Conservation (phyloP, 352 stramenopile species). For the Phytophthora sp. region DNA sequence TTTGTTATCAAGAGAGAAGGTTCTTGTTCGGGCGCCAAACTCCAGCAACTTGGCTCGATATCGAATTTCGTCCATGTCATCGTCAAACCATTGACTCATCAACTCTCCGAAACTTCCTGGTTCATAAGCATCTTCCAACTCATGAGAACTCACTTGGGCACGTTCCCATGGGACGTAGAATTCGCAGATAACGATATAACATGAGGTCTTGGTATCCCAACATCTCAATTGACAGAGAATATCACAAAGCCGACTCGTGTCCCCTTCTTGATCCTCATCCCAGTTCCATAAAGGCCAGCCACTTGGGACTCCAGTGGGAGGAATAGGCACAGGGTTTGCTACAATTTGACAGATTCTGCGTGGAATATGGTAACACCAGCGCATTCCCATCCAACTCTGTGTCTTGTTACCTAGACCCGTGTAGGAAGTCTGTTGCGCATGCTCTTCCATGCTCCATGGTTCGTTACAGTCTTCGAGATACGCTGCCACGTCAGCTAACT, state of each 20-base stretch:
- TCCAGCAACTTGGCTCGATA: constrained; percentile 54
- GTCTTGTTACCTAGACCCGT: constrained; percentile 56
- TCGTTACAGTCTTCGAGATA: constrained; percentile 68
- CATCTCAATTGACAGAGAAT: constrained; percentile 76
- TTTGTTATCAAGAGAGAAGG: constrained; percentile 37
- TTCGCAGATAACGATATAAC: constrained; percentile 61
- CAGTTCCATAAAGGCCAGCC: constrained; percentile 71
- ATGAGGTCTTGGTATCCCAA: constrained; percentile 61
- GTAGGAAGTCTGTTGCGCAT: constrained; percentile 27
- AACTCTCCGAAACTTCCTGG: constrained; percentile 72
- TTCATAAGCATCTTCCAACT: constrained; percentile 41
- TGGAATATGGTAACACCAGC: constrained; percentile 81
- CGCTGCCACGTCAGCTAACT: constrained; percentile 36
- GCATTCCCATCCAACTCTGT: constrained; percentile 78
- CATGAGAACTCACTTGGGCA: constrained; percentile 1
- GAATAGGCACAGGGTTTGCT: constrained; percentile 63
- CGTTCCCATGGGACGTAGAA: constrained; percentile 83
- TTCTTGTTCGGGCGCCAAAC: constrained; percentile 41
- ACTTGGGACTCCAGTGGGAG: constrained; percentile 57
- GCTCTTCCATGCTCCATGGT: constrained; percentile 51
- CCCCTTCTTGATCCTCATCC: constrained; percentile 34
- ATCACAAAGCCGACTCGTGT: constrained; percentile 57
- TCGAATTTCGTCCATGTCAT: constrained; percentile 54
- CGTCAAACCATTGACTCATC: constrained; percentile 77
- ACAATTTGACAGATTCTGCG: constrained; percentile 58